phyloP scores from a whole-genome alignment of 2,329 filamentous ascomycete species.

The Aureobasidium sp. region DNA sequence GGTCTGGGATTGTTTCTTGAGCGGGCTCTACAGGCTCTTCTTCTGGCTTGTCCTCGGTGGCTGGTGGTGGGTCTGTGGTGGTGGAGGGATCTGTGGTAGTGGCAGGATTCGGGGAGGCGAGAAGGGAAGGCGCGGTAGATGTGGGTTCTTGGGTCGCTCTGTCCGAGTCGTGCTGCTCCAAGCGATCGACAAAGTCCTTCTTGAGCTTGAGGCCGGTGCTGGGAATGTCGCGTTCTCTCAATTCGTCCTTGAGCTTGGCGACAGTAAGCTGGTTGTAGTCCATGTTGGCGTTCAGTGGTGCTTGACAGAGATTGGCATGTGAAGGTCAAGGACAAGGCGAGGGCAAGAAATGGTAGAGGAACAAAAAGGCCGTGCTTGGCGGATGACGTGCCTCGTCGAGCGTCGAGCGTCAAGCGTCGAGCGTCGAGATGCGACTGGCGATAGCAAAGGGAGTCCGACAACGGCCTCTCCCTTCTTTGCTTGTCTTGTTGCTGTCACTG shows the following conservation, averaged over 20 bases:
- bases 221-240: conserved; percentile 39
- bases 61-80: background rate
- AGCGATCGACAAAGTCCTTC: conserved; percentile 39
- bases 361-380: background rate
- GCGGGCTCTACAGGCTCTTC: background rate
- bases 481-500: background rate
- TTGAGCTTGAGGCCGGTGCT: conserved; percentile 39
- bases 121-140: too few relatives aligned
- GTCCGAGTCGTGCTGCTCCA: conserved; percentile 24
- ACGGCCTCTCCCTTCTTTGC: background rate
- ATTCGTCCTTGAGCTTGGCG: conserved; percentile 35
- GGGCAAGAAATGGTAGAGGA: background rate
- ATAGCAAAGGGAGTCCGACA: background rate
- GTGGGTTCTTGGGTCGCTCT: background rate
- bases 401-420: background rate
- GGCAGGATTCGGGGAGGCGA: background rate
- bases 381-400: background rate
- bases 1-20: too few relatives aligned
- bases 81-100: background rate
- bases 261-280: conserved; percentile 41
- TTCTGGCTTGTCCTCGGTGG: background rate
- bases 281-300: conserved; percentile 15
- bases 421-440: background rate
- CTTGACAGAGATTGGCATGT: background rate
- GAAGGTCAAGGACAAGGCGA: background rate